These are phyloP conservation scores for Sarocladium kiliense DNA, from an alignment of 2,329 filamentous ascomycete species.

Conservation along the genomic window DNA sequence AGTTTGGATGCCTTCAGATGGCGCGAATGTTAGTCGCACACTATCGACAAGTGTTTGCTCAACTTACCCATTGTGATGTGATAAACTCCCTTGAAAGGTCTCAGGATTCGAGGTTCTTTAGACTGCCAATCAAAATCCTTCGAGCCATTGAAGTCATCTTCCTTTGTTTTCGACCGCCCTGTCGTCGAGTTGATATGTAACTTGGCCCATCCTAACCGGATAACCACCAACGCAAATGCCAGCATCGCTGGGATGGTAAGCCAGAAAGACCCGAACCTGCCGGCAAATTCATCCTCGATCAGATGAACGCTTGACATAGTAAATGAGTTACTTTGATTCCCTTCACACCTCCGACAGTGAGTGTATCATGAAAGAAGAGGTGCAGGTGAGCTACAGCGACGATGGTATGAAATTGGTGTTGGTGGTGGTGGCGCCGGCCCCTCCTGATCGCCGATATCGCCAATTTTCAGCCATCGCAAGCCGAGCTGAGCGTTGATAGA, in stretches of 20 bases:
- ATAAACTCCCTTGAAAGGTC: slow-evolving; percentile 47
- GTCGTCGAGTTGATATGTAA: too few relatives aligned
- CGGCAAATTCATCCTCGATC: neutral
- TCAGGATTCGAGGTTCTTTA: slow-evolving; percentile 31
- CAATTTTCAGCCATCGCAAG: neutral
- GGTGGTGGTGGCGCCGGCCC: neutral
- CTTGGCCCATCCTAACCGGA: neutral
- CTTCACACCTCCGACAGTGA: too few relatives aligned
- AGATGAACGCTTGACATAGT: neutral
- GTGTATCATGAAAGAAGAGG: too few relatives aligned
- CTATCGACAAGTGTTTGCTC: neutral
- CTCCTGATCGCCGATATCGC: slow-evolving; percentile 6
- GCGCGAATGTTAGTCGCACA: neutral
- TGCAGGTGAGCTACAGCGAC: too few relatives aligned
- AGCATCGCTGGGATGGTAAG: neutral
- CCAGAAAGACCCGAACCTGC: neutral
- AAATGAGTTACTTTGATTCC: neutral
- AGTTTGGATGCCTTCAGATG: slow-evolving; percentile 33
- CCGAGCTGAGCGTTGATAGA: neutral
- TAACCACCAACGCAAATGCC: neutral
- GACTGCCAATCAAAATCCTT: slow-evolving; percentile 34
- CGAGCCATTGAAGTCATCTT: neutral
- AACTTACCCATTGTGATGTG: slow-evolving; percentile 49
- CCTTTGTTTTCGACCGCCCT: too few relatives aligned
- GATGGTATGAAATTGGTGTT: too few relatives aligned